Evolutionary conservation across 2,329 filamentous ascomycete genomes (phyloP).

Genomic region (Plenodomus biglobosus): DNA sequence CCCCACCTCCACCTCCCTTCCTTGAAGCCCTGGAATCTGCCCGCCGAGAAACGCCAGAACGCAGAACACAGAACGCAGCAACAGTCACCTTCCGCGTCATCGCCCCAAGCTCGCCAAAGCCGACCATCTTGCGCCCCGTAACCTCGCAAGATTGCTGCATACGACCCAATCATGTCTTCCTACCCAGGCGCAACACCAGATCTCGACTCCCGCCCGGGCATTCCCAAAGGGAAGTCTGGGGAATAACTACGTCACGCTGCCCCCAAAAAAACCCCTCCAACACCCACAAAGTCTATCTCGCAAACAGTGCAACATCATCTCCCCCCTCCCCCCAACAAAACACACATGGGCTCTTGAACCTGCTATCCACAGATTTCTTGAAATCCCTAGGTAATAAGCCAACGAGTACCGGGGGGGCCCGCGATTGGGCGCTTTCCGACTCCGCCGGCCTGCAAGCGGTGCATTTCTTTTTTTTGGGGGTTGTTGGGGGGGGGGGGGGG

Average conservation of each 20-base stretch:
- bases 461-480: no score
- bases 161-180: constrained; percentile 42
- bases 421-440: constrained; percentile 43
- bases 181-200: constrained; percentile 46
- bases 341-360: constrained; percentile 29
- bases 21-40: constrained; percentile 52
- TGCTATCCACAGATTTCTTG: constrained; percentile 31
- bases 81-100: constrained; percentile 43
- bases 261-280: no score
- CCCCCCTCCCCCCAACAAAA: constrained; percentile 19
- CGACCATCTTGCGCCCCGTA: constrained; percentile 23
- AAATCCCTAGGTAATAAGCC: constrained; percentile 30
- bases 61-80: constrained; percentile 39
- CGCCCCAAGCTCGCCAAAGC: constrained; percentile 24
- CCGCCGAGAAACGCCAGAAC: constrained; percentile 33
- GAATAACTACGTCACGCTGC: constrained; percentile 30
- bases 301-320: constrained; percentile 21
- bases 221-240: constrained; percentile 30
- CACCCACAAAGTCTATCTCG: no score
- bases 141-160: constrained; percentile 31
- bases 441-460: no score
- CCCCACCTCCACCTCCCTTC: no score
- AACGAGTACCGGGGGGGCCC: constrained; percentile 28
- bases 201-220: constrained; percentile 25
- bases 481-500: no score